Base-by-base conservation (phyloP, 2,329 filamentous ascomycete genomes). In the Stromatinia cepivora region DNA sequence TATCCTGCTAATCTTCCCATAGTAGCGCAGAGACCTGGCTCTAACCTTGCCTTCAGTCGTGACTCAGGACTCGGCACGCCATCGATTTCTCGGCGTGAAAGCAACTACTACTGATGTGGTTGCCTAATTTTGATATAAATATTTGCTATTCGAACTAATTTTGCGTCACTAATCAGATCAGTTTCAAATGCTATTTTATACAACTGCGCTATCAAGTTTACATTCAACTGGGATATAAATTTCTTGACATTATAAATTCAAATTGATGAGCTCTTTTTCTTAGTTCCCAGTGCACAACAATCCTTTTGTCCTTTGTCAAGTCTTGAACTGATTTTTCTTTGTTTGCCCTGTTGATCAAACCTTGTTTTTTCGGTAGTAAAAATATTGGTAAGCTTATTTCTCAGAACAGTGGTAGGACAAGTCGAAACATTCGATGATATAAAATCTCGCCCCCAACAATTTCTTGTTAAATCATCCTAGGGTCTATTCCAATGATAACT, bases 11-110 rank as follows among this genome's bases (percentile, higher is more conserved):
- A 68, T 15, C 56, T 58, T 52, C 13, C 66, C 15, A 46, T 69
- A 77, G 75, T 76, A 25, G 75, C 75, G 53, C 75, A 77, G 58
- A 71, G 75, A 36, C 66, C 73, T 46, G 53, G 46, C 22, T 71
- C 72, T 42, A 69, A 69, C 7, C 71, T 71, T 57, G 62, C 67
- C 11, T 61, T 69, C 2, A 69, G 61, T 34, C 70, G 67, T 20
- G 69, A 70, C 25, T 68, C 73, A 22, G 59, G 66, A 31, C 73
- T 72, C 52, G 72, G 69, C 39, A 69, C 70, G 22, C 50, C 71
- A 8, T 65, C 69, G 3, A 75, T 69, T 31, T 53, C 46, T 36
- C 48, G 66, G 9, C 50, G 66, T 25, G 46, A 50, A 6, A 52
- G 39, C 15, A 28, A 54, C 25, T 69, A 69, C 42, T 69, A 69